phyloP scores from a whole-genome alignment of 345 rosid species.

The Gossypium stocksii region DNA sequence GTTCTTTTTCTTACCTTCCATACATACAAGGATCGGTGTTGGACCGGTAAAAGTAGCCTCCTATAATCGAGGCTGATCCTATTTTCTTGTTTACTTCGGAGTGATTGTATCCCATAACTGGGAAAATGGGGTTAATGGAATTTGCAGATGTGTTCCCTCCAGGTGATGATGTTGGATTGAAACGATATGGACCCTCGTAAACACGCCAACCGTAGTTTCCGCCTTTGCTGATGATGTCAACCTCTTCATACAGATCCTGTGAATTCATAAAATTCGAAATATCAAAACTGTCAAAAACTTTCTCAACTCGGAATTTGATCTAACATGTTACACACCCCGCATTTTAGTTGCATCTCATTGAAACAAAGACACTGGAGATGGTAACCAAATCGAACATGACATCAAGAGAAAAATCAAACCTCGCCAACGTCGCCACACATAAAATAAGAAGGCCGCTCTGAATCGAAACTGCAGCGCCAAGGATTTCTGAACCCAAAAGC shows the following conservation, averaged over 20 bases:
- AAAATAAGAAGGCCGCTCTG: conserved; percentile 31
- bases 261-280: background rate
- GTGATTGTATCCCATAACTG: conserved; percentile 80
- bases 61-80: conserved; percentile 84
- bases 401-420: conserved; percentile 21
- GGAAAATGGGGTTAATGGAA: conserved; percentile 48
- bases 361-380: background rate
- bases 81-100: conserved; percentile 66
- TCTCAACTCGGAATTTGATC: background rate
- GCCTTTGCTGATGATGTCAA: conserved; percentile 70
- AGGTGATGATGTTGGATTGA: conserved; percentile 37
- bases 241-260: conserved; percentile 80
- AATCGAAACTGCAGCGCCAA: conserved; percentile 60
- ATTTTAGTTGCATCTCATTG: background rate
- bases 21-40: conserved; percentile 71
- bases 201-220: conserved; percentile 92
- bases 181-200: conserved; percentile 61
- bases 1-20: conserved; percentile 47
- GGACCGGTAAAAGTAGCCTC: conserved; percentile 82
- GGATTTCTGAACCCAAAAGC: conserved; percentile 53
- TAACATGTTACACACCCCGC: no score
- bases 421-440: conserved; percentile 41
- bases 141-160: conserved; percentile 55
- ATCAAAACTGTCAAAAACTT: background rate
- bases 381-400: background rate